Evolutionary conservation across 331 rosid genomes (phyloP).

Genomic region (Acacia concinna): DNA sequence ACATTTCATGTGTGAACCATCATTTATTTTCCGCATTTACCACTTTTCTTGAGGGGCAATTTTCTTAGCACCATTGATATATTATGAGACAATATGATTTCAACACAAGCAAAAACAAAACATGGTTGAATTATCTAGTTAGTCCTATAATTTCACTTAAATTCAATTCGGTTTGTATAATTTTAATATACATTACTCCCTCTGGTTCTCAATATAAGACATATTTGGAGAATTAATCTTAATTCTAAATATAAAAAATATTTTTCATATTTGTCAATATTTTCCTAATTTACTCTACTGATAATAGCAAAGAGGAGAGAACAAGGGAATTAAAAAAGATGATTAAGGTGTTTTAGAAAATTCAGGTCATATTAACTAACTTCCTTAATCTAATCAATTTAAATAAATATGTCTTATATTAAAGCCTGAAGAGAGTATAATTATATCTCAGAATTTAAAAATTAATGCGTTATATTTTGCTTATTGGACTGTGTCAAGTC

Average conservation of each 20-base stretch:
- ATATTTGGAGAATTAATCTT: no score
- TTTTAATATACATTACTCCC: background rate
- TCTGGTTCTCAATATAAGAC: no score
- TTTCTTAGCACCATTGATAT: background rate
- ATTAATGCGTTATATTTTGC: background rate
- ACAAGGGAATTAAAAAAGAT: no score
- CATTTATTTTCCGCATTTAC: background rate
- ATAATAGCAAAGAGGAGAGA: no score
- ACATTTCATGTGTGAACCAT: background rate
- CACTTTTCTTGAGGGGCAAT: background rate
- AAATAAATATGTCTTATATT: no score
- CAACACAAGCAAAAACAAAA: background rate
- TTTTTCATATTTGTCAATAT: no score
- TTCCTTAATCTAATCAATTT: no score
- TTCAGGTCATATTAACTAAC: no score
- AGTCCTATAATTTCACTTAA: background rate
- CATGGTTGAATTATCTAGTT: background rate
- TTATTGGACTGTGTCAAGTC: background rate
- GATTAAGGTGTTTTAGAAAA: no score
- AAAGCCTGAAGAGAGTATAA: no score
- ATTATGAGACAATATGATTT: background rate
- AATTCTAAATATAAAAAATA: no score
- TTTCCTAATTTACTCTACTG: no score
- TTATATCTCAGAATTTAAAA: background rate
- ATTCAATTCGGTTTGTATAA: background rate